Evolutionary conservation across 768 basidiomycete species (phyloP), one percentile per base, ranked within the genome.

Genomic region (Boletus fagicola): DNA sequence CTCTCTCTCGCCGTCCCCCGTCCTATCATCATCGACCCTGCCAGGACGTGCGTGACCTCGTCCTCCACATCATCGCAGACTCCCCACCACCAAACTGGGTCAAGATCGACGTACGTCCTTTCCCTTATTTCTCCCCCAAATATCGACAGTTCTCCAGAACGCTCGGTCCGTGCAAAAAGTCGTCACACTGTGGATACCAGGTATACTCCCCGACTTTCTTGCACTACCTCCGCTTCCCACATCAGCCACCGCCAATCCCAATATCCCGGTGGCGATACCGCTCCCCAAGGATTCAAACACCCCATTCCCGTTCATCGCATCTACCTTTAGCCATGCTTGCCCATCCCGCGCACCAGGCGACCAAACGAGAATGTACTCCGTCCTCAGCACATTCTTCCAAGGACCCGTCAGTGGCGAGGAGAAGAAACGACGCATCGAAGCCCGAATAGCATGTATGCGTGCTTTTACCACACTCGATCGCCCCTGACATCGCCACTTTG

Each of bases 291-390:
- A 63, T 22, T 71, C 73, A 45, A 63, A 62, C 20, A 72, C 77
- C 1, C 76, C 69, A 26, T 75, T 86, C 24, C 85, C 84, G 3
- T 98, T 83, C 75, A 87, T 85, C 58, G 82, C 82, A 40, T 87
- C 77, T 35, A 91, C 82, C 5, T 99, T 98, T 76, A 91, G 90
- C 56, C 92, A 97, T 75, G 94, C 92, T 15, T 92, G 90, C 61
- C 96, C 95, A 0, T 95, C 94, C 0, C 84, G 88, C 20, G 94
- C 95, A 1, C 95, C 94, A 0, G 97, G 96, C 1, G 96, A 98
- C 62, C 79, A 81, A 52, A 86, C 81, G 36, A 79, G 86, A 43
- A 88, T 98, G 86, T 89, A 94, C 65, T 91, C 89, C 28, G 87
- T 93, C 40, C 79, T 96, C 24, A 85, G 87, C 63, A 74, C 85